A percentile compares a stretch with the other conserved stretches of the same genome.
These are phyloP conservation scores for Beauveria caledonica DNA, from an alignment of 2,329 filamentous ascomycete genomes.

Conservation along the genomic window DNA sequence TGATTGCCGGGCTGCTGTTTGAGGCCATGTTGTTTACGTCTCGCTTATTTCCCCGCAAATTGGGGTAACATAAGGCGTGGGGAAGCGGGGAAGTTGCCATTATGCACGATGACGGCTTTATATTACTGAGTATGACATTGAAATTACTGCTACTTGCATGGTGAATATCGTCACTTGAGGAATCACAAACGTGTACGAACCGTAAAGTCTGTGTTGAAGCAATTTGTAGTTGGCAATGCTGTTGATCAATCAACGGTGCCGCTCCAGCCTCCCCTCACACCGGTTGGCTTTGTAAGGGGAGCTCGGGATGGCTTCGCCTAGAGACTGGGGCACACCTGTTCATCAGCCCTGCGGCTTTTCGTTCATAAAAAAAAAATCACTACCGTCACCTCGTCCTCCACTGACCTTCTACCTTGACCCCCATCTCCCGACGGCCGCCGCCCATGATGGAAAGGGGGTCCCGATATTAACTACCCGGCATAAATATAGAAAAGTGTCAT, in stretches of 20 bases:
- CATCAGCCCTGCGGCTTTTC: too few species aligned
- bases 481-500: background rate
- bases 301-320: too few species aligned
- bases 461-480: background rate
- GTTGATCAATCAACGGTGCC: background rate
- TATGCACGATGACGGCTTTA: background rate
- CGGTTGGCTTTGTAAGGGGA: too few species aligned
- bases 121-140: background rate
- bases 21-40: background rate
- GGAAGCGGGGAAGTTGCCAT: slow-evolving; percentile 2
- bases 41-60: slow-evolving; percentile 2
- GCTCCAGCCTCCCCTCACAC: too few species aligned
- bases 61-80: background rate
- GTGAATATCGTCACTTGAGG: too few species aligned
- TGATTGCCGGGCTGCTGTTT: background rate
- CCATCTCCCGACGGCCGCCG: background rate
- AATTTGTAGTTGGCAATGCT: background rate
- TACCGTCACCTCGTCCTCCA: too few species aligned
- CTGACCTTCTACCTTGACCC: too few species aligned
- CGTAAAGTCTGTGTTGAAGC: background rate
- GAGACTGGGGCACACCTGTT: too few species aligned
- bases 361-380: background rate
- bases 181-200: background rate
- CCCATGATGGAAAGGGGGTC: background rate
- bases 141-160: background rate